Evolutionary conservation across 2,329 filamentous ascomycete species (phyloP).

Genomic region (Plectosphaerella plurivora): DNA sequence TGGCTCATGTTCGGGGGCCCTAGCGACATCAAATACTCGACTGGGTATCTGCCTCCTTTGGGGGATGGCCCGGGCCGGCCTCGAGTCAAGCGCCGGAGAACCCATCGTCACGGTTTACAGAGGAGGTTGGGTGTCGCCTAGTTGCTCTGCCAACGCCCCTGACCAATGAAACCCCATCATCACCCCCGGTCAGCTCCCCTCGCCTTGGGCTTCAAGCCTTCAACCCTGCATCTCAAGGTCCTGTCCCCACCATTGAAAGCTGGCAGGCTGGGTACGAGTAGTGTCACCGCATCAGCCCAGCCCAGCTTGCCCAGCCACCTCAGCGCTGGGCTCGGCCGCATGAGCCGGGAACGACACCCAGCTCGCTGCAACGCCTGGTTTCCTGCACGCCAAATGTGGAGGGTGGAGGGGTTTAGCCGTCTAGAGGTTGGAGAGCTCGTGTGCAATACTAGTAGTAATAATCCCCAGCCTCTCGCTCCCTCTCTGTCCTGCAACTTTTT

Average conservation of each 20-base stretch:
- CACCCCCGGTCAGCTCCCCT: background rate
- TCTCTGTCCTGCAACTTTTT: no score
- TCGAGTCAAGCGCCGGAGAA: no score
- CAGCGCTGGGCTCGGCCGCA: constrained; percentile 1
- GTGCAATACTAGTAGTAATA: no score
- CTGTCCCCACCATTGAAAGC: background rate
- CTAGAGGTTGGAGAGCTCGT: no score
- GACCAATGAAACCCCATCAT: background rate
- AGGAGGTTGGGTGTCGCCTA: background rate
- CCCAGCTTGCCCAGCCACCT: constrained; percentile 10
- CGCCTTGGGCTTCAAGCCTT: background rate
- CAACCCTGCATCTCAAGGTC: background rate
- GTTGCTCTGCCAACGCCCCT: background rate
- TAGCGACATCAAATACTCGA: background rate
- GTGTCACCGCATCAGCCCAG: background rate
- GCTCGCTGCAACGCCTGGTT: background rate
- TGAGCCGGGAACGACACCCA: background rate
- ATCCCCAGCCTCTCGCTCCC: no score
- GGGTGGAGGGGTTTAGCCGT: background rate
- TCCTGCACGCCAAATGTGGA: background rate
- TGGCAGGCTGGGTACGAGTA: background rate
- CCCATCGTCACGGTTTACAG: background rate
- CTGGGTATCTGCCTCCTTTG: background rate
- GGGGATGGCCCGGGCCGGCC: background rate
- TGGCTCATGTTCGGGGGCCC: constrained; percentile 30